Conservation (phyloP, 1,284 basidiomycete genomes). For the Ceratobasidium sp. region DNA sequence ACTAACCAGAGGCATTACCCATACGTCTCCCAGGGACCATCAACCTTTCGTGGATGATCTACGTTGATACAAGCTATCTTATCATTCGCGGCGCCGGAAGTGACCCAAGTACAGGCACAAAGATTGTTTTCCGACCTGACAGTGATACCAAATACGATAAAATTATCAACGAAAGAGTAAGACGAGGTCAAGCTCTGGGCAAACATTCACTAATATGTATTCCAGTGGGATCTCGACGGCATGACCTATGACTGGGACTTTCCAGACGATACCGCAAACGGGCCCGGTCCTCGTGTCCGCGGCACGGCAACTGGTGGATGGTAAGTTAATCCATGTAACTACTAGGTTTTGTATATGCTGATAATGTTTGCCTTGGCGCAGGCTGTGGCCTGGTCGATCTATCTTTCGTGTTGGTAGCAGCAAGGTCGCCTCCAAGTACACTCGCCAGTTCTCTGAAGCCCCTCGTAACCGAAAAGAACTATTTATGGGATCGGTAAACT, state of each 20-base stretch:
- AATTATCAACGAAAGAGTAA: constrained; percentile 18
- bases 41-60: constrained; percentile 36
- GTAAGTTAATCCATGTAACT: neutral
- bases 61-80: constrained; percentile 37
- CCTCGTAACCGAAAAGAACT: constrained; percentile 38
- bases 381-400: constrained; percentile 40
- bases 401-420: constrained; percentile 39
- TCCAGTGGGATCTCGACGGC: constrained; percentile 22
- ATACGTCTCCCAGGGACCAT: constrained; percentile 11
- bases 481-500: constrained; percentile 38
- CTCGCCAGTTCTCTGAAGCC: constrained; percentile 21
- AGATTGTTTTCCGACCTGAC: constrained; percentile 38
- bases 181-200: neutral
- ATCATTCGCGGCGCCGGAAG: constrained; percentile 39
- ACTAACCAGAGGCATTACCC: neutral
- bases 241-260: constrained; percentile 35
- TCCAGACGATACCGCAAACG: constrained; percentile 9
- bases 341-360: neutral
- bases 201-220: neutral
- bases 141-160: constrained; percentile 37
- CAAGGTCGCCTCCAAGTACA: constrained; percentile 30
- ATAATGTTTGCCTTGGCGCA: neutral
- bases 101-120: constrained; percentile 35
- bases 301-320: constrained; percentile 39
- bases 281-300: neutral